phyloP scores from a whole-genome alignment of 768 basidiomycete genomes.

The Xerocomellus dryophilus region DNA sequence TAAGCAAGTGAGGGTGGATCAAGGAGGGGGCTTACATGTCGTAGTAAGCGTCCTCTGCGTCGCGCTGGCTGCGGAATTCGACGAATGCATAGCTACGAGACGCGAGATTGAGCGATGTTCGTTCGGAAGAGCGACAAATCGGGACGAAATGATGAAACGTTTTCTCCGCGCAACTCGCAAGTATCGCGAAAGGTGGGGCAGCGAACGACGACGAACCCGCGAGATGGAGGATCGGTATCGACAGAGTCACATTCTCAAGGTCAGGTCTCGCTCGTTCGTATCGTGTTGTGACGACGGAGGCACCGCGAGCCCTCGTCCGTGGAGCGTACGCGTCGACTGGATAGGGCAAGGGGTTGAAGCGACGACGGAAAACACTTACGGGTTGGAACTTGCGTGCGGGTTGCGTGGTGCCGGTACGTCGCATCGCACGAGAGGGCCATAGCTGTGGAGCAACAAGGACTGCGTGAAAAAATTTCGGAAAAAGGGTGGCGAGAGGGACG shows the following conservation, averaged over 20 bases:
- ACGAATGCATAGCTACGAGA: conserved; percentile 81
- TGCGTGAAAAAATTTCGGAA: conserved; percentile 1
- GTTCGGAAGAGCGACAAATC: conserved; percentile 34
- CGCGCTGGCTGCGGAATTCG: conserved; percentile 73
- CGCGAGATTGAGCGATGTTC: conserved; percentile 58
- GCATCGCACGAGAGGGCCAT: conserved; percentile 80
- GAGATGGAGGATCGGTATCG: conserved; percentile 31
- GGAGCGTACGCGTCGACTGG: conserved; percentile 39
- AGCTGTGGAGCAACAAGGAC: conserved; percentile 43
- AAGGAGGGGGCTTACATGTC: conserved; percentile 58
- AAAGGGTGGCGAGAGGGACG: conserved; percentile 12
- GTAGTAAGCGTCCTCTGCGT: conserved; percentile 81
- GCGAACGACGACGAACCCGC: conserved; percentile 32
- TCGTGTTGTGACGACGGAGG: conserved; percentile 24
- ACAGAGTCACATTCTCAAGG: conserved; percentile 20
- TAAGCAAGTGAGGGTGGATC: conserved; percentile 8
- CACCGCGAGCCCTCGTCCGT: conserved; percentile 28
- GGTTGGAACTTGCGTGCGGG: conserved; percentile 67
- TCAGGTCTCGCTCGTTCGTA: conserved; percentile 30
- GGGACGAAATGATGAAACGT: conserved; percentile 31
- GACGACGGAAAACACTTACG: conserved; percentile 58
- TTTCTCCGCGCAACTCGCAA: conserved; percentile 27
- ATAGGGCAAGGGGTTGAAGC: conserved; percentile 33
- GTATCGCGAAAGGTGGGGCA: conserved; percentile 27
- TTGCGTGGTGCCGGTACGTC: conserved; percentile 88